Evolutionary conservation across 768 basidiomycete genomes (phyloP).

Genomic region (Mycena vulgaris): DNA sequence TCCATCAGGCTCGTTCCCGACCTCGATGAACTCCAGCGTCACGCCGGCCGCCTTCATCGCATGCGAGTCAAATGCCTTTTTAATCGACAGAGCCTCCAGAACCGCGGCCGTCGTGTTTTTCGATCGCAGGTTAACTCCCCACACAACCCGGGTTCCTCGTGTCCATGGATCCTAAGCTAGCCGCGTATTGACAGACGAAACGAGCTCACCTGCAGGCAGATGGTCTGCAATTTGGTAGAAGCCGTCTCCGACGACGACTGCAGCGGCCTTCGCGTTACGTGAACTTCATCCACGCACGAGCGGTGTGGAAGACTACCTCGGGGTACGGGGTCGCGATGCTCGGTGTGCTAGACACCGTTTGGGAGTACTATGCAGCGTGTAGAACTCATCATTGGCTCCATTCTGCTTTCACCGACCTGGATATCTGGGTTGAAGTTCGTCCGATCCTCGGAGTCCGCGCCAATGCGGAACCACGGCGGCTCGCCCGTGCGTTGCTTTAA

Average conservation of each 20-base stretch:
- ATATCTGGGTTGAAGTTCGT: constrained; percentile 58
- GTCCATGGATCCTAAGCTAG: background rate
- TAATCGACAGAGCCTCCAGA: constrained; percentile 50
- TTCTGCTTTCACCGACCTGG: constrained; percentile 44
- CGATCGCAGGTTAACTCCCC: constrained; percentile 63
- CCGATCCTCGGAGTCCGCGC: constrained; percentile 54
- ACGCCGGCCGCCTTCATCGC: constrained; percentile 48
- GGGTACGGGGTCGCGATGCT: constrained; percentile 60
- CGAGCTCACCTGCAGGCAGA: constrained; percentile 51
- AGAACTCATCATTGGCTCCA: no score
- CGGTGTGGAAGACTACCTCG: constrained; percentile 32
- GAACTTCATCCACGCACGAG: background rate
- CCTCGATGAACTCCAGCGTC: constrained; percentile 54
- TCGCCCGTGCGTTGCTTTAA: constrained; percentile 55
- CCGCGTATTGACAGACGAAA: background rate
- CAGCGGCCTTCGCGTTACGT: constrained; percentile 48
- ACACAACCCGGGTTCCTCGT: constrained; percentile 59
- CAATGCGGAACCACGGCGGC: constrained; percentile 58
- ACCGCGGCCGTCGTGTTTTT: constrained; percentile 51
- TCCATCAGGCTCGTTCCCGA: constrained; percentile 57
- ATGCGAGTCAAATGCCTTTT: constrained; percentile 51
- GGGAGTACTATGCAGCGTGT: constrained; percentile 47
- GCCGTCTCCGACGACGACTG: constrained; percentile 57
- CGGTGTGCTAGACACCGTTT: constrained; percentile 54
- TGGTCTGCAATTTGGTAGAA: constrained; percentile 58